Percentiles rank a stretch among this genome's conserved stretches.
These are phyloP conservation scores for Taphrina deformans DNA, from an alignment of 1,139 yeast genomes.

Conservation along the genomic window DNA sequence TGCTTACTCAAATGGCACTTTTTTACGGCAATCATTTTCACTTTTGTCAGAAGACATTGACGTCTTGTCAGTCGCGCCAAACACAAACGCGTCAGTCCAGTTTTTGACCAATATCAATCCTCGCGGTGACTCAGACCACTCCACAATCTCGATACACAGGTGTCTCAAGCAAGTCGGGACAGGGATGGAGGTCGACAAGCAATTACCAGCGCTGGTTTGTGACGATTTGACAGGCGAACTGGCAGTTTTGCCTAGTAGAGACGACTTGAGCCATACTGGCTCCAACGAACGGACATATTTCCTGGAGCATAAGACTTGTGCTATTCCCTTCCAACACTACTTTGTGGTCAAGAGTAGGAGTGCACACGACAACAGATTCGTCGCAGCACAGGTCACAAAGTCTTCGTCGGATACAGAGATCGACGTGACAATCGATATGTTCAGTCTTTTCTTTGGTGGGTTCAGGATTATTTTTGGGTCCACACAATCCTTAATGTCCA, in stretches of 20 bases:
- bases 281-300: not conserved
- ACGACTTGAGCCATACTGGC: slow-evolving; percentile 9
- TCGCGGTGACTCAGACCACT: not conserved
- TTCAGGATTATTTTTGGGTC: slow-evolving; percentile 44
- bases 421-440: slow-evolving; percentile 52
- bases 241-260: not conserved
- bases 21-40: not conserved
- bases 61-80: not conserved
- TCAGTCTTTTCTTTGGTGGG: slow-evolving; percentile 46
- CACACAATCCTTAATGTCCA: slow-evolving; percentile 50
- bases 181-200: not conserved
- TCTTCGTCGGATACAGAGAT: slow-evolving; percentile 39
- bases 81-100: not conserved
- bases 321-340: not conserved
- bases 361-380: not conserved
- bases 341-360: not conserved
- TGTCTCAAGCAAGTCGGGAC: not conserved
- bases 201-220: not conserved
- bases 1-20: slow-evolving; percentile 28
- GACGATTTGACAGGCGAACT: not conserved
- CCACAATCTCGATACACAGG: not conserved
- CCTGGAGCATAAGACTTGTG: not conserved
- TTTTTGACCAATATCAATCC: not conserved
- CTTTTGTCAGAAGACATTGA: not conserved
- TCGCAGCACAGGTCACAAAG: slow-evolving; percentile 38